phyloP scores from a whole-genome alignment of 192 early-diverging fungal species.

The Backusella liffmaniae region DNA sequence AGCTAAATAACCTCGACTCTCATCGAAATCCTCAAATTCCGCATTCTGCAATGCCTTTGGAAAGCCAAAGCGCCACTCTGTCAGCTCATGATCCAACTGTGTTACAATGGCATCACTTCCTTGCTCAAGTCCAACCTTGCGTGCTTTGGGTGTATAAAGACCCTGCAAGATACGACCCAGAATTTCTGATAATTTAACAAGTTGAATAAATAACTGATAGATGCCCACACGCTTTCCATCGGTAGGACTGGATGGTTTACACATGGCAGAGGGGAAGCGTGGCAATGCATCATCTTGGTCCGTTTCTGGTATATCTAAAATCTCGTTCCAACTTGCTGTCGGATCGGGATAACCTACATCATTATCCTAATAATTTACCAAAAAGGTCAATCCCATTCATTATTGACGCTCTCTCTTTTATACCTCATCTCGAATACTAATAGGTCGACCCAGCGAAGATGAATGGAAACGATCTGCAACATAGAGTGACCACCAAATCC shows the following conservation, averaged over 20 bases:
- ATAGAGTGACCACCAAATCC: constrained; percentile 77
- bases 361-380: constrained; percentile 20
- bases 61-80: constrained; percentile 37
- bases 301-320: constrained; percentile 19
- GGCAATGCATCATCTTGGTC: constrained; percentile 14
- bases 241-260: neutral
- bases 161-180: constrained; percentile 38
- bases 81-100: constrained; percentile 33
- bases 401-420: too few relatives aligned
- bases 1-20: constrained; percentile 15
- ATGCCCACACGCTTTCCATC: constrained; percentile 18
- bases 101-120: constrained; percentile 37
- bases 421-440: constrained; percentile 46
- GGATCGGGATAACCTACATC: constrained; percentile 30
- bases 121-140: constrained; percentile 23
- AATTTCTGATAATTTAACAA: constrained; percentile 37
- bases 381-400: too few relatives aligned
- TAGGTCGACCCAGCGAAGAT: constrained; percentile 62
- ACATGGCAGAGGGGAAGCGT: constrained; percentile 25
- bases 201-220: constrained; percentile 36
- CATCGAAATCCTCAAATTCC: constrained; percentile 26
- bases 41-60: constrained; percentile 29
- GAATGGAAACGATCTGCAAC: constrained; percentile 68
- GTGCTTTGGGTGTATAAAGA: constrained; percentile 36
- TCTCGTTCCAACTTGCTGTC: constrained; percentile 29